phyloP scores from a whole-genome alignment of 2,329 filamentous ascomycete species.

The Epichloe hybrida region DNA sequence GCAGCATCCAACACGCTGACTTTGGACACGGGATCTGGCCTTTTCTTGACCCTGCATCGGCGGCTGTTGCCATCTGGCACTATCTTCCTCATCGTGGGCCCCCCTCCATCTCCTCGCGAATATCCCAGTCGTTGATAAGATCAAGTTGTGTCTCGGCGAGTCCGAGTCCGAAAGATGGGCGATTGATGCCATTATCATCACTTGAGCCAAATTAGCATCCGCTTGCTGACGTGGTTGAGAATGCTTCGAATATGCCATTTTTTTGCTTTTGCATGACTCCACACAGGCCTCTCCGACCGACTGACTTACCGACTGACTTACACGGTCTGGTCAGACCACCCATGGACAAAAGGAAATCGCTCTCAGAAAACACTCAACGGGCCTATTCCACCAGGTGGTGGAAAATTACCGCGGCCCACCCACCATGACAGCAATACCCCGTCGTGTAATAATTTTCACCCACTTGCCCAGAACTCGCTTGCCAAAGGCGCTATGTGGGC shows the following conservation, averaged over 20 bases:
- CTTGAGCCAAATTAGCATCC: neutral
- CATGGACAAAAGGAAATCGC: neutral
- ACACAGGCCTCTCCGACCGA: neutral
- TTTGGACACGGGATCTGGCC: neutral
- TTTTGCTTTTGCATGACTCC: neutral
- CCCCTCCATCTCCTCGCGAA: neutral
- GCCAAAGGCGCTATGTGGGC: slow-evolving; percentile 3
- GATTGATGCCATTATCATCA: neutral
- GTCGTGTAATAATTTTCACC: too few relatives aligned
- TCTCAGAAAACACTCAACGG: neutral
- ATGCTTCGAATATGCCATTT: neutral
- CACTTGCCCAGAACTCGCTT: slow-evolving; percentile 2
- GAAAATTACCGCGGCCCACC: neutral
- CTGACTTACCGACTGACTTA: neutral
- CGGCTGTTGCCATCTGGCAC: too few relatives aligned
- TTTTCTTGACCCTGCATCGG: too few relatives aligned
- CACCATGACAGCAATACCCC: too few relatives aligned
- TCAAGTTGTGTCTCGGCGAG: too few relatives aligned
- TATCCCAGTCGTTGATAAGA: neutral
- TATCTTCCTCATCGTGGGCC: too few relatives aligned
- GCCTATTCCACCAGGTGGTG: too few relatives aligned
- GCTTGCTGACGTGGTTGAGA: too few relatives aligned
- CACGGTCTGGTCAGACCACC: neutral
- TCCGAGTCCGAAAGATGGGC: neutral
- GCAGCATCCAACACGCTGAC: neutral